Evolutionary conservation across 352 stramenopile genomes (phyloP), one percentile per base, ranked within the genome.

Genomic region (Peronosclerospora sorghi): DNA sequence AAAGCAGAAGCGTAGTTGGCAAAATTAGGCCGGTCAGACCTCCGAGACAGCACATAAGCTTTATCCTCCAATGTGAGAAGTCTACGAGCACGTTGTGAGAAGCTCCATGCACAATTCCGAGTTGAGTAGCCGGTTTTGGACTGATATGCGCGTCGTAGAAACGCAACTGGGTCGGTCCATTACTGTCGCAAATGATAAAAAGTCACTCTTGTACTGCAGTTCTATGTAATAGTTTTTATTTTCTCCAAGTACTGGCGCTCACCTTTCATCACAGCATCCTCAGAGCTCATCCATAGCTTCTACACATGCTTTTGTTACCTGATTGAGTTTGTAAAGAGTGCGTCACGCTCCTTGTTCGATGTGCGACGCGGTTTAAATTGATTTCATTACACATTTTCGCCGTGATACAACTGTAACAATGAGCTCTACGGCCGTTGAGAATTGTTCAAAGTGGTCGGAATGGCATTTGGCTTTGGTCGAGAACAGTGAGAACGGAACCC

Each of bases 221-320:
- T 84, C 74, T 0, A 66, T 84, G 56, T 87, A 87, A 35, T 87
- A 72, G 37, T 80, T 83, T 68, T 64, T 67, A 87, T 85, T 54
- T 87, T 86, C 3, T 84, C 65, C 3, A 44, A 37, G 18, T 87
- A 87, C 9, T 51, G 8, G 1, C 69, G 68, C 34, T 67, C 50
- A 35, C 63, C 36, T 51, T 26, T 87, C 74, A 0, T 56, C 57
- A 41, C 66, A 82, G 9, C 51, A 51, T 10, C 54, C 61, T 5
- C 56, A 54, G 1, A 87, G 50, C 30, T 84, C 59, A 13, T 72
- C 56, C 14, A 84, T 58, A 15, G 59, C 62, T 41, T 75, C 58
- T 0, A 57, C 35, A 34, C 74, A 84, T 10, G 66, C 21, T 14
- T 71, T 59, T 0, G 72, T 71, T 20, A 59, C 47, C 8, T 68